phyloP scores from a whole-genome alignment of 2,329 filamentous ascomycete genomes.

The Tolypocladium pustulatum region DNA sequence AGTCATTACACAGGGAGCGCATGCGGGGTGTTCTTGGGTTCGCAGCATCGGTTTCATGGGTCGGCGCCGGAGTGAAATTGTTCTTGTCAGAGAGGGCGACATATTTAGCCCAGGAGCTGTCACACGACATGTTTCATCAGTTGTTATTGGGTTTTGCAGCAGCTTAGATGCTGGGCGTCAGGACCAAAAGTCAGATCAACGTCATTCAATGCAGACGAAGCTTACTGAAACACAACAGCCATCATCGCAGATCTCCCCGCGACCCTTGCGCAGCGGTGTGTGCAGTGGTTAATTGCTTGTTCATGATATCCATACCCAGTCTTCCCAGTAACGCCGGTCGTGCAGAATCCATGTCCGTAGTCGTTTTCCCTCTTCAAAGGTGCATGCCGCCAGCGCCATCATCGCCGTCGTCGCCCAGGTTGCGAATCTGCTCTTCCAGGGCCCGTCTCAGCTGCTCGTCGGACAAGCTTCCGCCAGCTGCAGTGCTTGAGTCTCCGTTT shows the following conservation, averaged over 20 bases:
- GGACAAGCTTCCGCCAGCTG: slow-evolving; percentile 34
- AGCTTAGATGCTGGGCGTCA: neutral
- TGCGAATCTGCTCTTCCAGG: slow-evolving; percentile 43
- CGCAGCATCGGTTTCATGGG: slow-evolving; percentile 1
- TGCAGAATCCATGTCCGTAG: neutral
- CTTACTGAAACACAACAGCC: neutral
- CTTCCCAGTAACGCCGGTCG: neutral
- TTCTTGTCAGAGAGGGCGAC: slow-evolving; percentile 2
- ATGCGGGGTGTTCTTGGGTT: slow-evolving; percentile 2
- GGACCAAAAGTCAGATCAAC: neutral
- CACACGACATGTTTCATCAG: neutral
- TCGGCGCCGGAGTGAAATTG: slow-evolving; percentile 10
- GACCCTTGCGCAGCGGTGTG: neutral
- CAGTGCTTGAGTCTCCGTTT: neutral
- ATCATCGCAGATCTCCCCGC: neutral
- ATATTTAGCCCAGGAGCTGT: neutral
- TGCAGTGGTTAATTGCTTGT: neutral
- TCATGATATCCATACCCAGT: neutral
- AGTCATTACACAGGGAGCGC: slow-evolving; percentile 2
- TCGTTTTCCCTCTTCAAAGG: slow-evolving; percentile 26
- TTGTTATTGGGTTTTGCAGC: neutral
- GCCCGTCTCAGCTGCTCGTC: slow-evolving; percentile 49
- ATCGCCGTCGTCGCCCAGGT: slow-evolving; percentile 28
- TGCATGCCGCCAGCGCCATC: slow-evolving; percentile 49
- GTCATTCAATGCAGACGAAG: neutral